Evolutionary conservation across 2,329 filamentous ascomycete genomes (phyloP).

Genomic region (Pseudocercospora fijiensis): DNA sequence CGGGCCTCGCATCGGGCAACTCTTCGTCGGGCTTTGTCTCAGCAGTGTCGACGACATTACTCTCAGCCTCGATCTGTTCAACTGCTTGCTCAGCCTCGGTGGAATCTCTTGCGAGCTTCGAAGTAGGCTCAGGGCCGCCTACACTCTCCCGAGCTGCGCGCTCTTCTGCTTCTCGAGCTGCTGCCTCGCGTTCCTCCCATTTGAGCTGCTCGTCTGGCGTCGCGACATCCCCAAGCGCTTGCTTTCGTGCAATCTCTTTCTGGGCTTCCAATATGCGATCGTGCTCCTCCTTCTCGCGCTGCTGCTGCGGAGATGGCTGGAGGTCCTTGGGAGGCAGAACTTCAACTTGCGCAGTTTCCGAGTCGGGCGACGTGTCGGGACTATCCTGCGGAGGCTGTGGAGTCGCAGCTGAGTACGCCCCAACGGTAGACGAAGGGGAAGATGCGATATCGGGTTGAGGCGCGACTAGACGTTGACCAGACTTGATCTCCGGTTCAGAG

Average conservation of each 20-base stretch:
- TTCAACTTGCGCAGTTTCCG: conserved; percentile 31
- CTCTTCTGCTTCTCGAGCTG: conserved; percentile 40
- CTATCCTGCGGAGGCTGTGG: conserved; percentile 59
- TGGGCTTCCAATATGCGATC: conserved; percentile 53
- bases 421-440: conserved; percentile 64
- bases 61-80: conserved; percentile 21
- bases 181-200: conserved; percentile 47
- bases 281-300: conserved; percentile 53
- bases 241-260: conserved; percentile 47
- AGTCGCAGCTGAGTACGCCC: conserved; percentile 69
- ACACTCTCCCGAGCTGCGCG: conserved; percentile 43
- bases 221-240: conserved; percentile 46
- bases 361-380: conserved; percentile 39
- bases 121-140: conserved; percentile 33
- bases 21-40: conserved; percentile 2
- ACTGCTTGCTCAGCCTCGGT: conserved; percentile 32
- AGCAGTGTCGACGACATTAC: neutral
- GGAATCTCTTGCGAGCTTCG: conserved; percentile 18
- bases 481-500: conserved; percentile 41
- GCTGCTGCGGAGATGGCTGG: conserved; percentile 39
- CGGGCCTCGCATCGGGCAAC: conserved; percentile 16
- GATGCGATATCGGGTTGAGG: conserved; percentile 39
- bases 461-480: conserved; percentile 33
- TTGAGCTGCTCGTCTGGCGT: conserved; percentile 61
- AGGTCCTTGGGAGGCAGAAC: conserved; percentile 36